Evolutionary conservation across 768 basidiomycete species (phyloP).

Genomic region (Amanita rimosa): DNA sequence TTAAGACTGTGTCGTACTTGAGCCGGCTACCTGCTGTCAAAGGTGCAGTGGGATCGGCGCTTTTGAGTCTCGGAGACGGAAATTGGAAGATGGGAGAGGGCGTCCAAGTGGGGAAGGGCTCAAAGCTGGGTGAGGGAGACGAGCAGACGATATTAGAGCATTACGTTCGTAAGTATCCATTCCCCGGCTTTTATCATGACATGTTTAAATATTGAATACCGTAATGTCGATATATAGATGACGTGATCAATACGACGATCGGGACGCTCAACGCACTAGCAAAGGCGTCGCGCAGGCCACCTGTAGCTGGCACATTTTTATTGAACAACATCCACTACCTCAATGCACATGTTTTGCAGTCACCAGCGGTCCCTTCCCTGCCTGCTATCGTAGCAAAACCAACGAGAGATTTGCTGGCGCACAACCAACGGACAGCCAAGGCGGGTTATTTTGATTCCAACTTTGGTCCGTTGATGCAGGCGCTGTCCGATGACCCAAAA

Average conservation of each 20-base stretch:
- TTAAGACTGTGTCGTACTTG: constrained; percentile 57
- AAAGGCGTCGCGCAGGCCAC: constrained; percentile 44
- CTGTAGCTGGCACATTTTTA: constrained; percentile 65
- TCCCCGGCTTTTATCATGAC: not conserved
- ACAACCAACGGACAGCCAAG: constrained; percentile 70
- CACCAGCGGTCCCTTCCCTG: constrained; percentile 36
- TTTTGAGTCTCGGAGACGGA: constrained; percentile 69
- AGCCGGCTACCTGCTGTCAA: constrained; percentile 61
- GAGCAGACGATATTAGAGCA: constrained; percentile 60
- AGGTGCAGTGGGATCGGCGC: constrained; percentile 51
- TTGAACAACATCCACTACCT: constrained; percentile 74
- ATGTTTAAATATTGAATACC: not conserved
- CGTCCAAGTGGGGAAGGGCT: constrained; percentile 42
- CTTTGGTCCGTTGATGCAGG: constrained; percentile 69
- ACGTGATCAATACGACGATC: constrained; percentile 60
- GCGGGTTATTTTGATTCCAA: constrained; percentile 79
- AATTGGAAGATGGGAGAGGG: constrained; percentile 93
- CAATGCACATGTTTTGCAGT: constrained; percentile 42
- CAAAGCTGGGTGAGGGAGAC: constrained; percentile 39
- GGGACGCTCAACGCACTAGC: constrained; percentile 53
- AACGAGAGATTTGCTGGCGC: constrained; percentile 50
- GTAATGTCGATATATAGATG: constrained; percentile 32
- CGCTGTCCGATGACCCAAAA: constrained; percentile 51
- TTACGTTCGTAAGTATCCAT: constrained; percentile 49
- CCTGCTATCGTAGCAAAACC: constrained; percentile 46